phyloP scores from a whole-genome alignment of 441 rosid species.

The Mallotus repandus region DNA sequence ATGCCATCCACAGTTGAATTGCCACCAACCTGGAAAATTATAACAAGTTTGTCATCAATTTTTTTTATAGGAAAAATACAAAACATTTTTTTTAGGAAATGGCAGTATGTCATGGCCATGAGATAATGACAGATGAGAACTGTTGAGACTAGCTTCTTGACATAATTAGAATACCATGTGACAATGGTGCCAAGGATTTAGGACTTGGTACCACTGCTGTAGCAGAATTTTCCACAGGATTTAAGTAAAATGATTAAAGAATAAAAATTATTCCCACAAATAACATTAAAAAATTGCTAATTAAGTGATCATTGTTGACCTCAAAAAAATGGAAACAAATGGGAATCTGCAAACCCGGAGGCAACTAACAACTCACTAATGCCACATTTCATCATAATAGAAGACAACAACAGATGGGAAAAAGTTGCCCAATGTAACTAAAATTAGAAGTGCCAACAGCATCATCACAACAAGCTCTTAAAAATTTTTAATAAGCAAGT shows the following conservation, averaged over 20 bases:
- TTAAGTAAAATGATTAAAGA: not conserved
- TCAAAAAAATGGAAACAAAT: not conserved
- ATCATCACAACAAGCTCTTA: not conserved
- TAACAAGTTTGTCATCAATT: constrained; percentile 3
- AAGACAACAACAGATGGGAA: not conserved
- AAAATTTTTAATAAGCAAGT: constrained; percentile 15
- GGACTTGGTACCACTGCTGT: not conserved
- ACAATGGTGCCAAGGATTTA: not conserved
- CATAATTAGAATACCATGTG: not conserved
- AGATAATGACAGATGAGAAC: not conserved
- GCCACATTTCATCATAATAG: not conserved
- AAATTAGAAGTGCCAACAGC: constrained; percentile 2
- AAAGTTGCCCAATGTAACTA: not conserved
- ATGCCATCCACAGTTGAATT: constrained; percentile 82
- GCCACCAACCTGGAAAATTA: constrained; percentile 52
- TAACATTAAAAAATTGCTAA: not conserved
- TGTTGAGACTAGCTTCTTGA: not conserved
- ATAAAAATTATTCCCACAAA: not conserved
- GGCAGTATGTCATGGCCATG: not conserved
- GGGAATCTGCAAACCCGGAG: not conserved
- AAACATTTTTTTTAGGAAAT: not conserved
- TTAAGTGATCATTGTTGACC: not conserved
- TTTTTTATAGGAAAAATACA: not conserved
- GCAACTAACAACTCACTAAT: not conserved
- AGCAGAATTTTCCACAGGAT: not conserved